A percentile compares a stretch with the other conserved stretches of the same genome.
Evolutionary conservation across 352 stramenopile genomes (phyloP).

Genomic region (Phytophthora lateralis): DNA sequence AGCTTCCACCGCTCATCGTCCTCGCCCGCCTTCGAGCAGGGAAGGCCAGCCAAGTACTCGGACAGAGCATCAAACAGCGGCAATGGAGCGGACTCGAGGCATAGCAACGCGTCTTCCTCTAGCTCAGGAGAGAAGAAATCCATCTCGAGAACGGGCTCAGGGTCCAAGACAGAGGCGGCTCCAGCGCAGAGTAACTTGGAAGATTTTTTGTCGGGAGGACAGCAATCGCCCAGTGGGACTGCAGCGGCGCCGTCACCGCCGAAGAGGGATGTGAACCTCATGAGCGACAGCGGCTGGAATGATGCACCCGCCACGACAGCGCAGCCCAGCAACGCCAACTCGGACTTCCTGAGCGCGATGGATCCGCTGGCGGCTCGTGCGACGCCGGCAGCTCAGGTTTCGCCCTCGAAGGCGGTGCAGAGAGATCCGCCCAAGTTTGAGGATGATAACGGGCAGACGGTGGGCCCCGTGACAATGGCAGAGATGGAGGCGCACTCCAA

Average conservation of each 20-base stretch:
- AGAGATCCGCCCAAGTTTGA: conserved; percentile 75
- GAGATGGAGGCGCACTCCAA: conserved; percentile 78
- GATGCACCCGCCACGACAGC: conserved; percentile 31
- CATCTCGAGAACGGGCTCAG: conserved; percentile 42
- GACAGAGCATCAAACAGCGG: conserved; percentile 34
- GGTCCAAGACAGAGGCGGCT: conserved; percentile 27
- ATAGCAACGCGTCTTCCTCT: conserved; percentile 33
- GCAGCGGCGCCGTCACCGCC: conserved; percentile 15
- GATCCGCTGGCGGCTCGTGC: conserved; percentile 56
- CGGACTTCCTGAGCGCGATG: conserved; percentile 72
- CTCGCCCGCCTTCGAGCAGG: conserved; percentile 50
- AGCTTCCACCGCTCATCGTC: conserved; percentile 54
- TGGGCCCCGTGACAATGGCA: conserved; percentile 81
- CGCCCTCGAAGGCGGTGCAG: conserved; percentile 24
- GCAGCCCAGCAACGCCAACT: conserved; percentile 34
- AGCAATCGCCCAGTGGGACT: conserved; percentile 21
- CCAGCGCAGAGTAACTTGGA: conserved; percentile 27
- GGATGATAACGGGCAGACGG: conserved; percentile 78
- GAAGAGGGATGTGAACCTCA: conserved; percentile 68
- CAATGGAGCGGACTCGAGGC: conserved; percentile 25
- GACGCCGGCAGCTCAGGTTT: conserved; percentile 21
- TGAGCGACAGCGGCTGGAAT: conserved; percentile 65
- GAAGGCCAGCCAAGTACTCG: conserved; percentile 71
- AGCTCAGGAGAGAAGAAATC: conserved; percentile 29
- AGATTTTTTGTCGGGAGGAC: conserved; percentile 76